These are phyloP conservation scores for Picocystis sp. DNA, from an alignment of 163 green algal genomes.

Conservation along the genomic window DNA sequence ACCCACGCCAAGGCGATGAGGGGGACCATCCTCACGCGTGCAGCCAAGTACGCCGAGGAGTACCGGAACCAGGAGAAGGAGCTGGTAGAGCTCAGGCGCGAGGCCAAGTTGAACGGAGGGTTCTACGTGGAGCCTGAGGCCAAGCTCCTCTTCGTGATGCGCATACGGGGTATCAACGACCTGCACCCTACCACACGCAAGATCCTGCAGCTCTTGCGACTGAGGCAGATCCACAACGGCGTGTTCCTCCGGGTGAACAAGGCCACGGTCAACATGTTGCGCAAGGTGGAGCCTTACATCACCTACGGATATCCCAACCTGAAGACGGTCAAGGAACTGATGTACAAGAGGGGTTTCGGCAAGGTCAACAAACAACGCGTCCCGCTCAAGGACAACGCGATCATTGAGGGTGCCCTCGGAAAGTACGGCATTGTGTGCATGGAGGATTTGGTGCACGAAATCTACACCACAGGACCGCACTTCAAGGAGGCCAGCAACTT, in stretches of 20 bases:
- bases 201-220: constrained; percentile 93
- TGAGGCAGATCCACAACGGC: constrained; percentile 95
- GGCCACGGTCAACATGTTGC: constrained; percentile 89
- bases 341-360: constrained; percentile 98
- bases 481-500: constrained; percentile 99
- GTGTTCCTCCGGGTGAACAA: constrained; percentile 95
- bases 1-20: constrained; percentile 43
- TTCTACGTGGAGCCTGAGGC: constrained; percentile 91
- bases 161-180: constrained; percentile 47
- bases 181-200: constrained; percentile 30
- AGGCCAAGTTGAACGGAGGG: constrained; percentile 65
- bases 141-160: constrained; percentile 90
- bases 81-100: constrained; percentile 73
- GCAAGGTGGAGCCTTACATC: constrained; percentile 93
- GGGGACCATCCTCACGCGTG: constrained; percentile 89
- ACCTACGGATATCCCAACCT: constrained; percentile 95
- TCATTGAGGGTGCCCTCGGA: constrained; percentile 81
- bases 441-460: constrained; percentile 98
- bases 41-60: constrained; percentile 92
- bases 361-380: constrained; percentile 86
- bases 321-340: constrained; percentile 94
- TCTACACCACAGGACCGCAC: constrained; percentile 76
- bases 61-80: constrained; percentile 83
- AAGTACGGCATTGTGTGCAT: constrained; percentile 94
- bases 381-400: constrained; percentile 85